phyloP scores from a whole-genome alignment of 768 basidiomycete genomes.

The Basidioascus undulatus region DNA sequence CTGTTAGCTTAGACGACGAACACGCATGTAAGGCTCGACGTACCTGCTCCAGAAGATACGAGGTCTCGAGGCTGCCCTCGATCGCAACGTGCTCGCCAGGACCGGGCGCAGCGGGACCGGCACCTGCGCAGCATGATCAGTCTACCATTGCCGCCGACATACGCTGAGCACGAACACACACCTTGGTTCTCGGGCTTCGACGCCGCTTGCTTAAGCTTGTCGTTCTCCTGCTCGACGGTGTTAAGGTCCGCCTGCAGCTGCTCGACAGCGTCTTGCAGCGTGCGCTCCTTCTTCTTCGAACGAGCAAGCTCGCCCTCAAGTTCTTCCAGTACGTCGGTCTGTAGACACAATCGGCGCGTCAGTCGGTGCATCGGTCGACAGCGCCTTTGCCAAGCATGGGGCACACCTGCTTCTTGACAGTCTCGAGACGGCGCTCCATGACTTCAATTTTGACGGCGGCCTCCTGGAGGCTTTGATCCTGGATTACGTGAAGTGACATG shows the following conservation, averaged over 20 bases:
- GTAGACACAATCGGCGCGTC: background rate
- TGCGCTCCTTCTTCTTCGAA: slow-evolving; percentile 69
- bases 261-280: slow-evolving; percentile 54
- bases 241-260: slow-evolving; percentile 77
- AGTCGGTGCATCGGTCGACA: too few relatives aligned
- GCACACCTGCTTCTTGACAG: slow-evolving; percentile 49
- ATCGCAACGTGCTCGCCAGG: slow-evolving; percentile 35
- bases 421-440: slow-evolving; percentile 79
- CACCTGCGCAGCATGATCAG: background rate
- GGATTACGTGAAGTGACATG: slow-evolving; percentile 9
- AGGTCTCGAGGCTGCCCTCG: slow-evolving; percentile 66
- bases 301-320: slow-evolving; percentile 60
- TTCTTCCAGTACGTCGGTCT: slow-evolving; percentile 51
- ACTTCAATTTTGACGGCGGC: slow-evolving; percentile 75
- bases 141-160: background rate
- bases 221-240: slow-evolving; percentile 62
- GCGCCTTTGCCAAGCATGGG: background rate
- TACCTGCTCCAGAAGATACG: slow-evolving; percentile 71
- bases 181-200: slow-evolving; percentile 45
- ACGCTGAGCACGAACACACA: slow-evolving; percentile 17
- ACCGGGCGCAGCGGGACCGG: slow-evolving; percentile 25
- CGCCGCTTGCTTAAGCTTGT: slow-evolving; percentile 46
- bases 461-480: slow-evolving; percentile 79
- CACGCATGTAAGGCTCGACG: slow-evolving; percentile 5
- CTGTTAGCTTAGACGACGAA: background rate